Conservation (phyloP, 1,284 basidiomycete species). For the Cutaneotrichosporon cutaneum region DNA sequence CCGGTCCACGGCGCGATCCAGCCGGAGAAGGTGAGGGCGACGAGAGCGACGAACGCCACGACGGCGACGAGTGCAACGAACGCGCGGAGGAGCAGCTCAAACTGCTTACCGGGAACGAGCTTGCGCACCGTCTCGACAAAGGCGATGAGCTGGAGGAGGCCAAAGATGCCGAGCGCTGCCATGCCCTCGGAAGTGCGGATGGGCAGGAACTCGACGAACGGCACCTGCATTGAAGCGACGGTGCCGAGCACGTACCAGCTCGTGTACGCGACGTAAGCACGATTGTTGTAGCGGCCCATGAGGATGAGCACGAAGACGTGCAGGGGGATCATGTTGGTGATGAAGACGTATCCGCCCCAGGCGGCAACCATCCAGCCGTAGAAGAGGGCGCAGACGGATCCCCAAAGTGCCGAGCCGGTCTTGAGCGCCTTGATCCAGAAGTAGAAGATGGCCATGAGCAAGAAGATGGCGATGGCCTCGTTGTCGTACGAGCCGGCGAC, state of each 20-base stretch:
- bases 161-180: slow-evolving; percentile 96
- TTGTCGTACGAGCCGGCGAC: slow-evolving; percentile 99
- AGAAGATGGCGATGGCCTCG: slow-evolving; percentile 99
- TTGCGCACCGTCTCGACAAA: slow-evolving; percentile 87
- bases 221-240: slow-evolving; percentile 97
- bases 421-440: slow-evolving; percentile 97
- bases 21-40: slow-evolving; percentile 83
- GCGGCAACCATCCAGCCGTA: slow-evolving; percentile 99
- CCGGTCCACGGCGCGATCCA: slow-evolving; percentile 99
- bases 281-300: slow-evolving; percentile 94
- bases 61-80: slow-evolving; percentile 69
- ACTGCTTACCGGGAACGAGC: slow-evolving; percentile 89
- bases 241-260: slow-evolving; percentile 98
- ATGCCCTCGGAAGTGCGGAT: slow-evolving; percentile 97
- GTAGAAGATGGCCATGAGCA: slow-evolving; percentile 99
- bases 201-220: slow-evolving; percentile 99
- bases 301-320: slow-evolving; percentile 89
- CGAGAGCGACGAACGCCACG: slow-evolving; percentile 70
- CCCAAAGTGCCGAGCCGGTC: slow-evolving; percentile 87
- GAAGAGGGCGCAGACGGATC: slow-evolving; percentile 86
- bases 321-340: slow-evolving; percentile 99
- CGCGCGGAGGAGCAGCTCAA: slow-evolving; percentile 74
- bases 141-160: slow-evolving; percentile 92
- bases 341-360: slow-evolving; percentile 99
- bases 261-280: slow-evolving; percentile 93